Conservation (phyloP, 2,329 filamentous ascomycete genomes). For the Balansia obtecta region DNA sequence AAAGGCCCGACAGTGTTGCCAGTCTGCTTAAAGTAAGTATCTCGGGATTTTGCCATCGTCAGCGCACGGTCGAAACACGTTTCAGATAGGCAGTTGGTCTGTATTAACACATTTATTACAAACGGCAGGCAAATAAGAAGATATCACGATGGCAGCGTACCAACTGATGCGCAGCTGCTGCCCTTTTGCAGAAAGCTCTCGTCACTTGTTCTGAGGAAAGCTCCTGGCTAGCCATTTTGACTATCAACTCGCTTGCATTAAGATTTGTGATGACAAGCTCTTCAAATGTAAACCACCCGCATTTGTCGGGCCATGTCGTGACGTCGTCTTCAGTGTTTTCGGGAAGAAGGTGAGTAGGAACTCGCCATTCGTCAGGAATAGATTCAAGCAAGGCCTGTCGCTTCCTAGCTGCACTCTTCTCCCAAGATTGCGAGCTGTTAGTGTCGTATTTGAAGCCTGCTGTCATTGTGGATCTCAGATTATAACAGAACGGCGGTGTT, state of each 20-base stretch:
- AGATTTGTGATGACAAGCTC: conserved; percentile 36
- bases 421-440: conserved; percentile 20
- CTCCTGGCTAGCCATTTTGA: conserved; percentile 22
- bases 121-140: conserved; percentile 8
- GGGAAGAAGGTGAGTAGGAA: conserved; percentile 41
- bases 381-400: conserved; percentile 29
- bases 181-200: conserved; percentile 42
- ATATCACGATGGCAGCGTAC: conserved; percentile 13
- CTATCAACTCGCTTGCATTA: conserved; percentile 27
- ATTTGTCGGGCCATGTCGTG: conserved; percentile 39
- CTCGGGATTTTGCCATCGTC: conserved; percentile 31
- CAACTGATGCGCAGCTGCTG: conserved; percentile 44
- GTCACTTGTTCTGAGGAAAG: conserved; percentile 28
- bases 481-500: too few species aligned
- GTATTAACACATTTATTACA: not conserved
- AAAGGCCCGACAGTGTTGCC: conserved; percentile 45
- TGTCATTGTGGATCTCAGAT: too few species aligned
- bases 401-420: conserved; percentile 29
- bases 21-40: conserved; percentile 35
- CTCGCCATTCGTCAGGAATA: conserved; percentile 45
- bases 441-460: not conserved
- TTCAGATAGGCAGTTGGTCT: conserved; percentile 39
- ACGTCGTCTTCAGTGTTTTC: conserved; percentile 42
- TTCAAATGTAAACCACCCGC: conserved; percentile 43
- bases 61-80: conserved; percentile 43